These are phyloP conservation scores for Sophora flavescens DNA, from an alignment of 306 rosid species.

Conservation along the genomic window DNA sequence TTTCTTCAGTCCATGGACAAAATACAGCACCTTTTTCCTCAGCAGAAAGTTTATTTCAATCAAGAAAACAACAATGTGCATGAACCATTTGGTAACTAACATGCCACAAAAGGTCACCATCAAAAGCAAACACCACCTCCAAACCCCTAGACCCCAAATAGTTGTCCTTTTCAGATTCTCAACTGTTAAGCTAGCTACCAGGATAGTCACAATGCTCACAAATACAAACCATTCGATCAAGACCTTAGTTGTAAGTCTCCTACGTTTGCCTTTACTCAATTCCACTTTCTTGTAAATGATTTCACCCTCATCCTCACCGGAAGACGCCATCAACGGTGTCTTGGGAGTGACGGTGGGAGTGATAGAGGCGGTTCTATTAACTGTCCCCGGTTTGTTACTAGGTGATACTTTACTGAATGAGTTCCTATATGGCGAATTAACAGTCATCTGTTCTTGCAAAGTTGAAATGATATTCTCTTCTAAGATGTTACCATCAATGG, in stretches of 20 bases:
- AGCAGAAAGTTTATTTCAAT: slow-evolving; percentile 86
- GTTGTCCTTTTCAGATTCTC: slow-evolving; percentile 28
- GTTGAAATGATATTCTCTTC: slow-evolving; percentile 56
- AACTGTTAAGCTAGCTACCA: slow-evolving; percentile 67
- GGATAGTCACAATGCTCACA: slow-evolving; percentile 55
- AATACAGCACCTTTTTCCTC: slow-evolving; percentile 82
- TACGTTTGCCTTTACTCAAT: slow-evolving; percentile 59
- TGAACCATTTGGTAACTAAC: slow-evolving; percentile 80
- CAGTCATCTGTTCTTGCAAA: slow-evolving; percentile 53
- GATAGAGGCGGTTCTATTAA: slow-evolving; percentile 53
- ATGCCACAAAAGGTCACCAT: slow-evolving; percentile 81
- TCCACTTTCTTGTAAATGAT: slow-evolving; percentile 67
- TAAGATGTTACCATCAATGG: slow-evolving; percentile 47
- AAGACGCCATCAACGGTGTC: slow-evolving; percentile 53
- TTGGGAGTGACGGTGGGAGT: slow-evolving; percentile 55
- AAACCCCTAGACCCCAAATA: slow-evolving; percentile 71
- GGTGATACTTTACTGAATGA: slow-evolving; percentile 65
- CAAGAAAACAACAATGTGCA: slow-evolving; percentile 74
- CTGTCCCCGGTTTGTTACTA: slow-evolving; percentile 44
- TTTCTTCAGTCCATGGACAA: slow-evolving; percentile 93
- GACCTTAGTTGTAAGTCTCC: slow-evolving; percentile 53
- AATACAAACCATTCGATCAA: slow-evolving; percentile 60
- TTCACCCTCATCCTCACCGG: slow-evolving; percentile 70
- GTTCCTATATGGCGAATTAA: slow-evolving; percentile 57
- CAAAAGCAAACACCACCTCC: slow-evolving; percentile 90